Evolutionary conservation across 768 basidiomycete genomes (phyloP).

Genomic region (Russula lepida): DNA sequence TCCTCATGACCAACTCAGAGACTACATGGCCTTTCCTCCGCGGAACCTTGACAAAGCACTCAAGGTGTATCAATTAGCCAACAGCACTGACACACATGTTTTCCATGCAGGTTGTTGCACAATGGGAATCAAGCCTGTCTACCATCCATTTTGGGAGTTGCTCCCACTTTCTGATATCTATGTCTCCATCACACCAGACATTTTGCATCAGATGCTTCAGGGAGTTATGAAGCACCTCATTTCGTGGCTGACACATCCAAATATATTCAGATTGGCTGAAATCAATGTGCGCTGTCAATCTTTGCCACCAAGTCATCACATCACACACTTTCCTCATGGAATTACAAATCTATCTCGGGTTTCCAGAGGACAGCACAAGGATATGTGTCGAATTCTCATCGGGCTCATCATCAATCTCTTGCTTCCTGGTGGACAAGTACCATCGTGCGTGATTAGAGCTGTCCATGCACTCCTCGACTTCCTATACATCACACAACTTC

Average conservation of each 20-base stretch:
- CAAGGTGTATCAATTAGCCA: no score
- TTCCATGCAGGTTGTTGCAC: no score
- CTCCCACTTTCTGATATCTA: background rate
- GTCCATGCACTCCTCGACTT: background rate
- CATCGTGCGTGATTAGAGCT: no score
- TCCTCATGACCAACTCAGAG: background rate
- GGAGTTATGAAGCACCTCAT: slow-evolving; percentile 9
- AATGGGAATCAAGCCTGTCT: slow-evolving; percentile 21
- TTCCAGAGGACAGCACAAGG: slow-evolving; percentile 24
- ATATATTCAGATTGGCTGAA: background rate
- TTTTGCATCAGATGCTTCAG: no score
- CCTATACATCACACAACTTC: background rate
- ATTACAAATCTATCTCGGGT: no score
- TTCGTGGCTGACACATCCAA: background rate
- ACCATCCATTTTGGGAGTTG: slow-evolving; percentile 23
- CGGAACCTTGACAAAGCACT: no score
- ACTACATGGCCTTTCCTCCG: no score
- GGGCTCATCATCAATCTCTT: no score
- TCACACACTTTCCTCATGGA: slow-evolving; percentile 23
- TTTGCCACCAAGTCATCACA: slow-evolving; percentile 23
- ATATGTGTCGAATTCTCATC: slow-evolving; percentile 10
- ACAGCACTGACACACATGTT: no score
- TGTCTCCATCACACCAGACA: background rate
- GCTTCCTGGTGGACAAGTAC: no score
- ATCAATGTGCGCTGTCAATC: slow-evolving; percentile 21